Percentiles rank a stretch among this genome's conserved stretches.
Evolutionary conservation across 2,329 filamentous ascomycete genomes (phyloP).

Genomic region (Pyrenochaeta sp.): DNA sequence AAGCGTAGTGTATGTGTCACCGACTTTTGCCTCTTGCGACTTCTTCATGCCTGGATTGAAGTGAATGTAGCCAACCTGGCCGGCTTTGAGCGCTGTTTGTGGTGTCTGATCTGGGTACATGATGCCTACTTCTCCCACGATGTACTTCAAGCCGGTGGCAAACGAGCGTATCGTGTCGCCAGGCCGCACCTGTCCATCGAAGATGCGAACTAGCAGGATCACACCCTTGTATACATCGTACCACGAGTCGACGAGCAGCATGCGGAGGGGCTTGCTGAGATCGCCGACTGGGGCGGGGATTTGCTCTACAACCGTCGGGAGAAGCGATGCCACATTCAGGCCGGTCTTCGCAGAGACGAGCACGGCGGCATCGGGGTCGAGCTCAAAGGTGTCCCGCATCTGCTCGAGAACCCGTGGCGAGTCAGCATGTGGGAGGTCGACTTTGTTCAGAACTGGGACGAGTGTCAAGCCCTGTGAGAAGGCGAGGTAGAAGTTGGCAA

Average conservation of each 20-base stretch:
- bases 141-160: constrained; percentile 88
- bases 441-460: constrained; percentile 95
- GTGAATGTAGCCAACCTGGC: constrained; percentile 94
- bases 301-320: constrained; percentile 85
- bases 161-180: constrained; percentile 90
- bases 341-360: constrained; percentile 94
- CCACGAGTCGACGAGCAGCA: constrained; percentile 96
- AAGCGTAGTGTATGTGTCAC: constrained; percentile 89
- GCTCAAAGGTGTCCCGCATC: constrained; percentile 85
- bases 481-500: constrained; percentile 97
- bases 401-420: constrained; percentile 86
- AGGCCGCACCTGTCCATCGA: constrained; percentile 83
- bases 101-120: constrained; percentile 90
- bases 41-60: constrained; percentile 99
- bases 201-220: constrained; percentile 87
- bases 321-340: constrained; percentile 80
- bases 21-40: constrained; percentile 93
- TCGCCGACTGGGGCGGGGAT: constrained; percentile 85
- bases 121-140: constrained; percentile 94
- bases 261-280: constrained; percentile 73
- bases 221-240: constrained; percentile 97
- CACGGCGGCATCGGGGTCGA: constrained; percentile 78
- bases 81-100: constrained; percentile 81
- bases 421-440: constrained; percentile 90
- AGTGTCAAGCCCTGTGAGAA: constrained; percentile 89